phyloP scores from a whole-genome alignment of 306 rosid genomes.

The Elaeagnus macrophylla region DNA sequence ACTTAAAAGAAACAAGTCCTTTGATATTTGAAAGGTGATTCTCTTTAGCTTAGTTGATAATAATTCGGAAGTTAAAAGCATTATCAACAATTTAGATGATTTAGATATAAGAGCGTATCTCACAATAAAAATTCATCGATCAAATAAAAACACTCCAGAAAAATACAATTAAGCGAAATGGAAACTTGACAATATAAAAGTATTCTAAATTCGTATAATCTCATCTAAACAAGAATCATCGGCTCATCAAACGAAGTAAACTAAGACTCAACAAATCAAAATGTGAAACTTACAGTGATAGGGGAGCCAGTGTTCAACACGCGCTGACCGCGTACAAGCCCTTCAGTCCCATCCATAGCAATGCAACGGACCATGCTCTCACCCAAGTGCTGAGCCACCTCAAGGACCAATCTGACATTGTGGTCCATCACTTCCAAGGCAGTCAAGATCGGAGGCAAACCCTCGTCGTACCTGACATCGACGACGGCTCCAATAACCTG shows the following conservation, averaged over 20 bases:
- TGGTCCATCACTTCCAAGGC: slow-evolving; percentile 72
- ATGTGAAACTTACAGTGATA: slow-evolving; percentile 41
- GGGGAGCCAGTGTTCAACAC: slow-evolving; percentile 88
- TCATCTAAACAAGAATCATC: not conserved
- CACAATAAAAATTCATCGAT: not conserved
- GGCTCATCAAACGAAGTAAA: not conserved
- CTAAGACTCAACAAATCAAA: not conserved
- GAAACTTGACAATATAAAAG: too few relatives aligned
- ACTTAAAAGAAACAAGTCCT: too few relatives aligned
- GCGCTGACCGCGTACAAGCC: slow-evolving; percentile 66
- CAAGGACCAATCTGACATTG: slow-evolving; percentile 48
- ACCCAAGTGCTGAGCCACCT: slow-evolving; percentile 82
- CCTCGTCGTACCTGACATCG: slow-evolving; percentile 70
- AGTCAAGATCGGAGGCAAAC: slow-evolving; percentile 66
- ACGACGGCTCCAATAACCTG: slow-evolving; percentile 92
- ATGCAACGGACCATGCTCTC: slow-evolving; percentile 75
- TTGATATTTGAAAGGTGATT: too few relatives aligned
- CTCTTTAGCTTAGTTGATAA: too few relatives aligned
- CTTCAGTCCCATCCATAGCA: slow-evolving; percentile 94
- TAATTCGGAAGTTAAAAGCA: too few relatives aligned
- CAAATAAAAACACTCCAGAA: slow-evolving; percentile 3
- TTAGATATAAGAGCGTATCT: slow-evolving; percentile 2
- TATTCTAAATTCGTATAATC: too few relatives aligned
- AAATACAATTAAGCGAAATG: not conserved
- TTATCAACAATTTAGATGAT: too few relatives aligned